Base-by-base conservation (phyloP, 495 filamentous ascomycete genomes). In the Lentithecium fluviatile region DNA sequence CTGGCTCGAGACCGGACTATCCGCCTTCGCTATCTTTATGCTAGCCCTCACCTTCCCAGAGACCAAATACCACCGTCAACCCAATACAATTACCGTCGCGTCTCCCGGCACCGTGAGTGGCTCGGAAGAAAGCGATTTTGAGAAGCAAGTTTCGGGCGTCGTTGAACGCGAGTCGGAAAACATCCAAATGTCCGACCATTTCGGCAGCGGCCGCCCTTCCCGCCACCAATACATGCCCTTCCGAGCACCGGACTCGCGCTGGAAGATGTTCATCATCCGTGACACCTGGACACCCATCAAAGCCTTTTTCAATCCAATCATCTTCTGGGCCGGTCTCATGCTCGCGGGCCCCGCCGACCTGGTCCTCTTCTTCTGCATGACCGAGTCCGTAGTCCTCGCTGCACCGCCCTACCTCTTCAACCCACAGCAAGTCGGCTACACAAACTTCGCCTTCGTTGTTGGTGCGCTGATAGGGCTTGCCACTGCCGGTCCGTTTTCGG, bases 301-400 rank as follows among this genome's bases (percentile, higher is more conserved):
- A 38, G 72, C 84, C 49, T 76, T 83, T 55, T 73, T 78, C 29
- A 85, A 84, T 68, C 84, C 84, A 0, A 81, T 86, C 53, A 79
- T 85, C 46, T 80, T 86, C 63, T 80, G 80, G 38, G 77, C 79
- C 11, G 77, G 80, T 7, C 78, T 85, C 60, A 72, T 82, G 38
- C 80, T 85, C 34, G 80, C 80, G 10, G 84, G 80, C 72, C 77
- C 79, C n/a, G 83, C 81, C 11, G 78, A 82, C 63, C 76, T 76
- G n/a, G 78, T 85, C 52, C 74, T 86, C 53, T 78, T 83, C 24
- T 76, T 84, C 64, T 85, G 86, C 61, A 74, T 87, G 20, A 86
- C 83, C 32, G 77, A 85, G 66, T 79, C 78, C 15, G 80, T 82
- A 57, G 78, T 80, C 1, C 80, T 84, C 49, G 77, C 75, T 32